Evolutionary conservation across 192 early-diverging fungal species (phyloP), one percentile per base, ranked within the genome.

Genomic region (Coemansia guatemalensis): DNA sequence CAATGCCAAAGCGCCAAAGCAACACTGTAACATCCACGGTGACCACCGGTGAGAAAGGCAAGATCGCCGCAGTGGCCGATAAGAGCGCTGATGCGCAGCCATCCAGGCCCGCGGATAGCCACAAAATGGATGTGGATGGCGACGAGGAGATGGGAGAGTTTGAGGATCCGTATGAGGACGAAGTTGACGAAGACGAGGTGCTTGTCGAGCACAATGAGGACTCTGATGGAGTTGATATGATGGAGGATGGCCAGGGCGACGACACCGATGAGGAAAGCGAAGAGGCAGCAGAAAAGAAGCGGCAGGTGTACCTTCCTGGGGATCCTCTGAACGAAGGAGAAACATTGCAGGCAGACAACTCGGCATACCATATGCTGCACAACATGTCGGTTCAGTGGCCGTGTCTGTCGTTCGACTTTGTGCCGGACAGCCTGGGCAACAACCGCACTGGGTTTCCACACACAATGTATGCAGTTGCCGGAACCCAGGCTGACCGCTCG

Each of bases 281-380:
- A 33, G 83, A 82, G 8, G 82, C 82, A 18, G 75, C 84, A 7
- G 85, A 85, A 17, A 73, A 89, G n/a, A 81, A 86, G 49, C 75
- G 82, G 29, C 64, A 84, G 53, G 90, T 97, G 25, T 96, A 94
- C 64, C 86, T 96, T 56, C 97, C 97, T 5, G 97, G 97, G 21
- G 88, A 94, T 48, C 81, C 84, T 60, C 74, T 99, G 9, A 90
- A 66, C 33, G 88, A 91, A 69, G 95, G 87, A 48, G 95, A 99
- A 72, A 90, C 88, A 39, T 85, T 99, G 47, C 93, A 98, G 63
- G 93, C 90, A 26, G 97, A 99, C 85, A 90, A 93, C 65, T 89
- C 86, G 17, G 91, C 92, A 0, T 99, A 99, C 81, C 92, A 94
- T 62, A 97, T 99, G 97, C 87, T 99, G 58, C 96, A 99, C 82